phyloP scores from a whole-genome alignment of 257 asterid species.

The Verbascum thapsus region DNA sequence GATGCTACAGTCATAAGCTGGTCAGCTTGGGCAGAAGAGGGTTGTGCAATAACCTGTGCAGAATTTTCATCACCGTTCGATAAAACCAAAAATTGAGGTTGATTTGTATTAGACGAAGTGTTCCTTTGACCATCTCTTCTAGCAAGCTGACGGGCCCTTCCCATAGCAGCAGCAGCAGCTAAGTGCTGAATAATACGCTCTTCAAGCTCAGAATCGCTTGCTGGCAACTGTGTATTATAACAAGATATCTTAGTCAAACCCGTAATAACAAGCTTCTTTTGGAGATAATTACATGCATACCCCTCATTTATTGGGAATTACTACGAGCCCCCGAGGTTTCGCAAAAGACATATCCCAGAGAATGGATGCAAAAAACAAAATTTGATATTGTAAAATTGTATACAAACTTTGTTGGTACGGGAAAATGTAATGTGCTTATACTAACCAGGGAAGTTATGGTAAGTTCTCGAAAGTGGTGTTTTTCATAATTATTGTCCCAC shows the following conservation, averaged over 20 bases:
- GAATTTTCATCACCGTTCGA: constrained; percentile 59
- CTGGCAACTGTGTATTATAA: constrained; percentile 64
- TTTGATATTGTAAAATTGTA: too few species aligned
- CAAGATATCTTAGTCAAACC: neutral
- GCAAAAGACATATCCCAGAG: too few species aligned
- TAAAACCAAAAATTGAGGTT: constrained; percentile 71
- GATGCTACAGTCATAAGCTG: constrained; percentile 41
- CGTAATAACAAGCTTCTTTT: neutral
- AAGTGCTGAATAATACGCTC: constrained; percentile 87
- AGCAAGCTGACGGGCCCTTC: constrained; percentile 78
- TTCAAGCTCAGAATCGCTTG: constrained; percentile 78
- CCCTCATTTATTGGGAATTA: too few species aligned
- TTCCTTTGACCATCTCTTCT: constrained; percentile 72
- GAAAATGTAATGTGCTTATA: too few species aligned
- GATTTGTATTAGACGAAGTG: constrained; percentile 71
- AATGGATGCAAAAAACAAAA: too few species aligned
- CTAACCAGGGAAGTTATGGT: too few species aligned
- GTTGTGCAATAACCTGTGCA: constrained; percentile 38
- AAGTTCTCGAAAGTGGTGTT: too few species aligned
- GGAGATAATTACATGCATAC: too few species aligned
- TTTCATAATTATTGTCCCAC: too few species aligned
- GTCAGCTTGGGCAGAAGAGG: constrained; percentile 44
- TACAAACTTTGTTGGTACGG: too few species aligned
- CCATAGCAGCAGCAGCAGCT: constrained; percentile 94
- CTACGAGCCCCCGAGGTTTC: too few species aligned